These are phyloP conservation scores for Termitomyces eurrhizus DNA, from an alignment of 768 basidiomycete genomes.

Conservation along the genomic window DNA sequence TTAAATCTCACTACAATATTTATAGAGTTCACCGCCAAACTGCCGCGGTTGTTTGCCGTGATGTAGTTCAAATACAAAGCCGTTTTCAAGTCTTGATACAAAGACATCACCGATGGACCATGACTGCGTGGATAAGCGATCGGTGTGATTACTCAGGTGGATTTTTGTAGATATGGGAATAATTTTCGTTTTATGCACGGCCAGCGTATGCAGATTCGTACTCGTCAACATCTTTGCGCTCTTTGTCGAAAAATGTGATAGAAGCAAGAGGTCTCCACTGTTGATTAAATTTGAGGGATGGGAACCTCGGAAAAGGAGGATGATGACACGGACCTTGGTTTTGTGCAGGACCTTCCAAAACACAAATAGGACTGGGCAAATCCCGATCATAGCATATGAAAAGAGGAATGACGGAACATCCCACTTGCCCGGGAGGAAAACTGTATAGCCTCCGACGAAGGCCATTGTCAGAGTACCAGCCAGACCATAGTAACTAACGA, in stretches of 20 bases:
- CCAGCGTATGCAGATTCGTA: conserved; percentile 31
- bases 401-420: conserved; percentile 44
- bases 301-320: neutral
- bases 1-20: neutral
- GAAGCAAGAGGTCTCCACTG: conserved; percentile 38
- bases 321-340: conserved; percentile 29
- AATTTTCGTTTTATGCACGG: conserved; percentile 1
- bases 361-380: conserved; percentile 39
- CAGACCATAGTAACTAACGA: conserved; percentile 41
- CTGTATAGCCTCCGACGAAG: conserved; percentile 44
- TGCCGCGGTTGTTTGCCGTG: neutral
- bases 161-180: neutral
- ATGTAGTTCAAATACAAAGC: too few relatives aligned
- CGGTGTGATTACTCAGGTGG: neutral
- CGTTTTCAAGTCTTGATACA: neutral
- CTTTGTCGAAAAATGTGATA: conserved; percentile 42
- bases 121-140: neutral
- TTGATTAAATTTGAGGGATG: neutral
- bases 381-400: conserved; percentile 43
- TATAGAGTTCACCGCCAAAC: neutral
- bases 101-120: neutral
- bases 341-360: conserved; percentile 41
- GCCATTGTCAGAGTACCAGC: conserved; percentile 41
- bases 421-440: conserved; percentile 52
- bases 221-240: conserved; percentile 37